These are phyloP conservation scores for Penicillium arizonense DNA, from an alignment of 495 filamentous ascomycete species.

Conservation along the genomic window DNA sequence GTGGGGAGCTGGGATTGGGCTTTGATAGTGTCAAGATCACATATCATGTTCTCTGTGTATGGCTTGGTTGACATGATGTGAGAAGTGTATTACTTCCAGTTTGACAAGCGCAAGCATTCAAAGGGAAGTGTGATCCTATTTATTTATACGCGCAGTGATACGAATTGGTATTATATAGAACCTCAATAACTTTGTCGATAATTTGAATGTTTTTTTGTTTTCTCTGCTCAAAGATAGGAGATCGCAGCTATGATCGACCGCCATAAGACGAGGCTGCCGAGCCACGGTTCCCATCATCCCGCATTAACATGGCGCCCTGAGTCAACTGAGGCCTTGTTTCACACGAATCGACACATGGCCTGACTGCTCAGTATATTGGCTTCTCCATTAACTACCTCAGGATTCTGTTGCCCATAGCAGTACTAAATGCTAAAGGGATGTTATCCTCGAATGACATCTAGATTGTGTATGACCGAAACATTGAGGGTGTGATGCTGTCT, in stretches of 20 bases:
- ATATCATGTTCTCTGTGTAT: slow-evolving; percentile 5
- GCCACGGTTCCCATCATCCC: neutral
- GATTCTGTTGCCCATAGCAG: neutral
- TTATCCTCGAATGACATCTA: neutral
- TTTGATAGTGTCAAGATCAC: slow-evolving; percentile 7
- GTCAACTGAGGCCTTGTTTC: neutral
- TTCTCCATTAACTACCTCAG: neutral
- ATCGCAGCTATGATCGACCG: neutral
- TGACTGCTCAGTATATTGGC: neutral
- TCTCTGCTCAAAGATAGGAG: neutral
- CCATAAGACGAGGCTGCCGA: neutral
- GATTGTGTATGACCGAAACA: neutral
- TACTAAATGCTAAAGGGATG: neutral
- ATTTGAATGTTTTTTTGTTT: too few relatives aligned
- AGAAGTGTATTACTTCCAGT: neutral
- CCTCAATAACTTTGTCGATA: too few relatives aligned
- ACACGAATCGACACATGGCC: neutral
- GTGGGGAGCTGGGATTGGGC: slow-evolving; percentile 2
- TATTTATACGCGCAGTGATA: neutral
- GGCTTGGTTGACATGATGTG: neutral
- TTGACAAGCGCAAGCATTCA: neutral
- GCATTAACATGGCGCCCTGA: neutral
- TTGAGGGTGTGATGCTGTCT: neutral
- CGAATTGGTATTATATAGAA: neutral
- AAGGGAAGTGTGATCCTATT: neutral